These are phyloP conservation scores for Ceratocystis huliohia DNA, from an alignment of 2,329 filamentous ascomycete species.

Conservation along the genomic window DNA sequence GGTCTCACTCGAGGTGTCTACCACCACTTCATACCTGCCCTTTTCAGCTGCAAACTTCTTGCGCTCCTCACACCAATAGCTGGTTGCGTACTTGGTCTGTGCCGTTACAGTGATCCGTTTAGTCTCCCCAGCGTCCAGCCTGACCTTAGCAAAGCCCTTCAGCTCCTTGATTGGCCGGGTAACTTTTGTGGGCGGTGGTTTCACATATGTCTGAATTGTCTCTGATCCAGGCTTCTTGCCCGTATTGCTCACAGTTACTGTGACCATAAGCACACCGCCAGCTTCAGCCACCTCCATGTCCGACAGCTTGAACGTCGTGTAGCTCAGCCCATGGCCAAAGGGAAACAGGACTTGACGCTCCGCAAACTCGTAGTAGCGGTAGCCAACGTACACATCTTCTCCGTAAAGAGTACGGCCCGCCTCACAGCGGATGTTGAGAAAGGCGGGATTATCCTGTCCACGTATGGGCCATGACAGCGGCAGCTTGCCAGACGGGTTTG, in stretches of 20 bases:
- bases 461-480: conserved; percentile 59
- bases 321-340: conserved; percentile 69
- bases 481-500: conserved; percentile 63
- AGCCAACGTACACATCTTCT: conserved; percentile 70
- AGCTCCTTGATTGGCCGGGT: conserved; percentile 49
- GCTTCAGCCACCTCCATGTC: conserved; percentile 38
- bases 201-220: conserved; percentile 46
- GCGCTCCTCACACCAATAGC: conserved; percentile 58
- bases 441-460: conserved; percentile 56
- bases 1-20: conserved; percentile 44
- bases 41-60: conserved; percentile 53
- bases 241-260: conserved; percentile 46
- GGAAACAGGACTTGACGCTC: conserved; percentile 54
- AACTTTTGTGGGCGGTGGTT: conserved; percentile 39
- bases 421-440: conserved; percentile 61
- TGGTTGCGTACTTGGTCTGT: conserved; percentile 50
- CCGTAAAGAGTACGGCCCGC: conserved; percentile 61
- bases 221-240: conserved; percentile 42
- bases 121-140: conserved; percentile 46
- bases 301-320: conserved; percentile 54
- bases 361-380: conserved; percentile 66
- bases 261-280: conserved; percentile 49
- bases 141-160: conserved; percentile 53
- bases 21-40: conserved; percentile 51
- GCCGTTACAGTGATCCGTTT: conserved; percentile 44